Evolutionary conservation across 2,329 filamentous ascomycete genomes (phyloP), one percentile per base, ranked within the genome.

Genomic region (Endoconidiophora laricicola): DNA sequence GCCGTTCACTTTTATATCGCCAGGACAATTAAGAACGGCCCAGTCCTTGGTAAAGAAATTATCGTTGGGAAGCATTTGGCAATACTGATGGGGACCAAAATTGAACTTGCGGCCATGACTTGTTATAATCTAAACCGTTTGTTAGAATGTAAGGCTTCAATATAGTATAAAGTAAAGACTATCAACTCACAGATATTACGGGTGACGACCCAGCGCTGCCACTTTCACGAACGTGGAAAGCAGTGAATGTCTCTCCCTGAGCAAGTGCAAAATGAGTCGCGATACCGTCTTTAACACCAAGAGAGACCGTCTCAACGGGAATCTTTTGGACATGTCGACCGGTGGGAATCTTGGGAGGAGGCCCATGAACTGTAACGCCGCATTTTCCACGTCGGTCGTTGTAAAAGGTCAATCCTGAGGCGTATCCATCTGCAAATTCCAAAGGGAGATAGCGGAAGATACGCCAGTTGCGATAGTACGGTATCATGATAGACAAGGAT

Each of bases 1-100:
- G 14, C 50, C 47, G 18, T 46, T 52, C 3, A 44, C 50, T 10
- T 48, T 29, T 1, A 36, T 22, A 12, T 39, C 43, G 14, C 43
- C 46, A 12, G 50, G 50, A 16, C 45, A 49, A 26, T 44, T 52
- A 3, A 52, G 41, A 12, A 42, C 41, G 16, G 46, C 38, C 50
- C 50, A 52, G 18, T 40, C 46, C 16, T 52, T 37, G 3, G 50
- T 52, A n/a, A 52, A 52, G 38, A 52, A 52, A 36, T 52, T 42
- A 24, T 49, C 50, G n/a, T 46, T 44, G n/a, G 40, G 46, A 2
- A 39, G 41, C 6, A 52, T 39, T 16, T 48, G 47, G 46, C 46
- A 52, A 26, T 52, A 52, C 5, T 49, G n/a, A 18, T 52, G 50
- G 3, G 50, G 50, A 4, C 46, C 50, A 46, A 52, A 52, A 43